phyloP scores from a whole-genome alignment of 2,329 filamentous ascomycete genomes.

The Colletotrichum aenigma region DNA sequence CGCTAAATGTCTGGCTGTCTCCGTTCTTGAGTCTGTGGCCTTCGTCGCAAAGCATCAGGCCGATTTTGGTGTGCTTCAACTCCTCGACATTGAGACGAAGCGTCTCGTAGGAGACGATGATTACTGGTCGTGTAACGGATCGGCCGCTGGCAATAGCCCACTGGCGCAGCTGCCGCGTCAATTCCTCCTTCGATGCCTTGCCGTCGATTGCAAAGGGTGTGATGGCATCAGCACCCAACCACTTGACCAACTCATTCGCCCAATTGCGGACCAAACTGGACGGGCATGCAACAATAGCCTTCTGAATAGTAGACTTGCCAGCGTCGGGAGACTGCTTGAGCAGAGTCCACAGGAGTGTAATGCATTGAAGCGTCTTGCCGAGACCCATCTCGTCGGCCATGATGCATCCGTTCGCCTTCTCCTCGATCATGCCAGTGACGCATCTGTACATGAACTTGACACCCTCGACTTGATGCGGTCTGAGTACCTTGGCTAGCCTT shows the following conservation, averaged over 20 bases:
- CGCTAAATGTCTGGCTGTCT: constrained; percentile 93
- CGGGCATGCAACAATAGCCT: constrained; percentile 95
- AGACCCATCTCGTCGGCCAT: constrained; percentile 99
- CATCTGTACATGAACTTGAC: constrained; percentile 97
- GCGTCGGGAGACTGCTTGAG: constrained; percentile 94
- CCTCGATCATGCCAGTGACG: constrained; percentile 93
- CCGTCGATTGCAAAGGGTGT: constrained; percentile 96
- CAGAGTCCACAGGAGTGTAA: constrained; percentile 94
- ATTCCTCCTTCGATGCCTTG: constrained; percentile 92
- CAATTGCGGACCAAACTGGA: constrained; percentile 97
- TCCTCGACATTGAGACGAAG: constrained; percentile 89
- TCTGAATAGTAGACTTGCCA: constrained; percentile 92
- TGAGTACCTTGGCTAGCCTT: constrained; percentile 82
- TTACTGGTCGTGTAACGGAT: constrained; percentile 85
- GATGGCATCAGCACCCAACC: constrained; percentile 91
- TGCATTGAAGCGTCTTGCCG: constrained; percentile 97
- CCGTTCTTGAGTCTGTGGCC: constrained; percentile 96
- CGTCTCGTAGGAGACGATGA: constrained; percentile 98
- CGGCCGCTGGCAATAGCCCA: constrained; percentile 95
- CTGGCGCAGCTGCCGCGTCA: constrained; percentile 87
- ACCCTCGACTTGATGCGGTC: constrained; percentile 96
- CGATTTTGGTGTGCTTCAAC: constrained; percentile 87
- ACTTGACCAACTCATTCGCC: constrained; percentile 96
- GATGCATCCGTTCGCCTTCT: constrained; percentile 94
- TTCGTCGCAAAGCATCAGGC: constrained; percentile 92